Base-by-base conservation (phyloP, 139 green algal species). In the Chlorella vulgaris region DNA sequence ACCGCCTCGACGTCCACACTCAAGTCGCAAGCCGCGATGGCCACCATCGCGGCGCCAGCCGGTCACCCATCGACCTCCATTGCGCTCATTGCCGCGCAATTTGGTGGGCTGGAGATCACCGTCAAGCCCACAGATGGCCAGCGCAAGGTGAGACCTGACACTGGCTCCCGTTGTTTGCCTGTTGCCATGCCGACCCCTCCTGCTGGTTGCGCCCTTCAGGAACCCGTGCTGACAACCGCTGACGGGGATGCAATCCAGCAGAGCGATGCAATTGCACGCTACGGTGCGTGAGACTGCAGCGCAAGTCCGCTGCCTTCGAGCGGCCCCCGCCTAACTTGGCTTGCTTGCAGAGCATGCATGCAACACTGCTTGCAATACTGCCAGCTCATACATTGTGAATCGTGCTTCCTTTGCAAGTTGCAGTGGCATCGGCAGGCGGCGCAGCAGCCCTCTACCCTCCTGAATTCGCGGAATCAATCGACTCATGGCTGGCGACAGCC, bases 401-500 rank as follows among this genome's bases (percentile, higher is more conserved):
- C n/a, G n/a, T n/a, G n/a, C n/a, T n/a, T n/a, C n/a, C n/a, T n/a
- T n/a, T n/a, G n/a, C n/a, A n/a, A n/a, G n/a, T n/a, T 76, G 82
- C 78, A 80, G 81, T 85, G 36, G 80, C 85, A n/a, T 51, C 74
- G 18, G 85, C 70, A 0, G 86, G 70, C 50, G 71, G 73, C 50
- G 22, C 35, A 31, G 62, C n/a, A 6, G 51, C 50, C 39, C 86
- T 85, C 1, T 88, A 83, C 69, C 81, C 74, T 2, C 53, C 74
- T 19, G 70, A 69, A 0, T 65, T 47, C 38, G n/a, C 66, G 1
- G 68, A 55, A 3, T 42, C 85, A 15, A 80, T 95, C 8, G 85
- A 94, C 40, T 82, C 86, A 62, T 91, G 87, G 85, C 38, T 95
- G 68, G 84, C 82, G 6, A 43, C 86, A 43, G 89, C 84, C 1